Base-by-base conservation (phyloP, 306 rosid species). In the Medicago lupulina region DNA sequence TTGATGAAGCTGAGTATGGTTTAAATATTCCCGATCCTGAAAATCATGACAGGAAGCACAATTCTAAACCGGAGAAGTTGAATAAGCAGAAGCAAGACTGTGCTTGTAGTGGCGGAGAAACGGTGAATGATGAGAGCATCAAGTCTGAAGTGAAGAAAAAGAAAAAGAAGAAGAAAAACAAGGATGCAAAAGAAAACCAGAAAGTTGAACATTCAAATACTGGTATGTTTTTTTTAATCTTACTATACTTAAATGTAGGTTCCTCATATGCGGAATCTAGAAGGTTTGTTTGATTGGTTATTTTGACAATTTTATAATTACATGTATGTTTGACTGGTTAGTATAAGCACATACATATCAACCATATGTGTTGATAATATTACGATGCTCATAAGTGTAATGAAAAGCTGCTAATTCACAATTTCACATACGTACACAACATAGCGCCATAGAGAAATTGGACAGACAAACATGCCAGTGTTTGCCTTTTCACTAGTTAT, bases 1-100 rank as follows among this genome's bases (percentile, higher is more conserved):
- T 95, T 80, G 92, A 86, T 2, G 97, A 95, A 67, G 83, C 87
- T n/a, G 88, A 59, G 8, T 95, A 92, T 76, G 93, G 90, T 21
- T 76, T 89, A 65, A 75, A 63, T 21, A 79, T 90, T 85, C 97
- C 96, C 2, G 70, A 87, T 71, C 87, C 84, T 38, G 85, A 75
- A 78, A 68, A 61, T 58, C 73, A 8, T 51, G 81, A 25, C 40
- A 75, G 44, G 59, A 85, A 82, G 64, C 69, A 75, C 70, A 78
- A 73, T 16, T 31, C 83, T 38, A 81, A 83, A 40, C 69, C 51
- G 49, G 53, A 50, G 19, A 66, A 74, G 51, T 72, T 74, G 31
- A 85, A 70, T 75, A 86, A 88, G 62, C 77, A 58, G 64, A 83
- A 81, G 85, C 71, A 65, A 9, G 36, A 59, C 2, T 55, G 59